Base-by-base conservation (phyloP, 805 yeast genomes). In the Teunomyces panamensis region DNA sequence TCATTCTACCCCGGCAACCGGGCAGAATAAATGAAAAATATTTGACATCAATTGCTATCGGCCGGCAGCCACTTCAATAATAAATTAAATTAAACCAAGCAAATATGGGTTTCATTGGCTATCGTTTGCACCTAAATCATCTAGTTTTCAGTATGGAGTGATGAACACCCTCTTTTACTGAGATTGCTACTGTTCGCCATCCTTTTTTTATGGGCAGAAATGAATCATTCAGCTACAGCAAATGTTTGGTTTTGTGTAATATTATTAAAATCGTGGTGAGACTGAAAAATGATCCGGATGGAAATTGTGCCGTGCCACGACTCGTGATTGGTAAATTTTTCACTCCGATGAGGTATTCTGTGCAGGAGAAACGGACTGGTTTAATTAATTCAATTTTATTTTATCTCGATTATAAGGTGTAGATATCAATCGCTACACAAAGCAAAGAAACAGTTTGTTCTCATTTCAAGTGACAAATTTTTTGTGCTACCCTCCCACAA, bases 321-420 rank as follows among this genome's bases (percentile, higher is more conserved):
- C 41, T 26, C 9, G 30, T 11, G 10, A 37, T 35, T 37, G 41
- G 41, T 37, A 37, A 37, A 37, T 37, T 37, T 37, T 37, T 37
- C 41, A 37, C 41, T 37, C 30, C 41, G 41, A 37, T 37, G 41
- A 37, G 41, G 30, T n/a, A 30, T 9, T 24, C 5, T 24, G 17
- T 26, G 30, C 30, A 24, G 30, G 30, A 36, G 13, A 17, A 26
- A 3, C 41, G 16, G 39, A 35, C 39, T 10, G 14, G 13, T 6
- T n/a, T 30, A 33, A n/a, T 33, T 33, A 26, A n/a, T 11, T 13
- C 5, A 37, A 9, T 37, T 36, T 36, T 37, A 37, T 37, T 37
- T 37, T 37, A 20, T 30, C 36, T 30, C 29, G 34, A 32, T n/a
- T 16, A 9, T 29, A 42, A 17, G 26, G 44, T 33, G 30, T 11